Evolutionary conservation across 2,329 filamentous ascomycete species (phyloP).

Genomic region (Colletotrichum sidae): DNA sequence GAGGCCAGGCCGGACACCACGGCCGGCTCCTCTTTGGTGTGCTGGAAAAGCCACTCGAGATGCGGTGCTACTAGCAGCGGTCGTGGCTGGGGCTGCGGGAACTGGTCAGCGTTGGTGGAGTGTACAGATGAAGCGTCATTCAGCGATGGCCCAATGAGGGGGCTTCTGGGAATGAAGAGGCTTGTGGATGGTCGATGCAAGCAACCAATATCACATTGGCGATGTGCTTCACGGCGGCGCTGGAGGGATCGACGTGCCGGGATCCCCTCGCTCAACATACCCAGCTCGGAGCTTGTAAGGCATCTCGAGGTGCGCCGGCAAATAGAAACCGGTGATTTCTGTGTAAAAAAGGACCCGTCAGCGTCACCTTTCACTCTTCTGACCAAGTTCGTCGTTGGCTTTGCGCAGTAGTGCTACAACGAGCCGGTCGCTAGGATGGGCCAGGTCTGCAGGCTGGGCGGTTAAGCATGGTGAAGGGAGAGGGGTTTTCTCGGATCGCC

Average conservation of each 20-base stretch:
- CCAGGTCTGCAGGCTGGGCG: constrained; percentile 35
- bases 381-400: constrained; percentile 21
- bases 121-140: constrained; percentile 31
- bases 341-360: constrained; percentile 11
- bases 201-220: constrained; percentile 37
- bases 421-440: constrained; percentile 33
- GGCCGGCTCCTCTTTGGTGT: constrained; percentile 6
- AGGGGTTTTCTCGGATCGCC: constrained; percentile 22
- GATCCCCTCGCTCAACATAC: constrained; percentile 24
- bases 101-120: constrained; percentile 33
- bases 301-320: constrained; percentile 24
- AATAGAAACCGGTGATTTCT: constrained; percentile 24
- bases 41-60: constrained; percentile 28
- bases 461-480: constrained; percentile 37
- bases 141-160: constrained; percentile 35
- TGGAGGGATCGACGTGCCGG: constrained; percentile 32
- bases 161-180: constrained; percentile 10
- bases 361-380: constrained; percentile 17
- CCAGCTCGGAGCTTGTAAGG: constrained; percentile 12
- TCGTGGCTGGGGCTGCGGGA: constrained; percentile 30
- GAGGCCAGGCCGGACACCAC: background rate
- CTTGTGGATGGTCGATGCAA: constrained; percentile 38
- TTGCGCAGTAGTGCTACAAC: constrained; percentile 24
- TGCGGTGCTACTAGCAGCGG: constrained; percentile 32
- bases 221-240: constrained; percentile 31